Conservation (phyloP, 306 rosid species). For the Cicer pinnatifidum region DNA sequence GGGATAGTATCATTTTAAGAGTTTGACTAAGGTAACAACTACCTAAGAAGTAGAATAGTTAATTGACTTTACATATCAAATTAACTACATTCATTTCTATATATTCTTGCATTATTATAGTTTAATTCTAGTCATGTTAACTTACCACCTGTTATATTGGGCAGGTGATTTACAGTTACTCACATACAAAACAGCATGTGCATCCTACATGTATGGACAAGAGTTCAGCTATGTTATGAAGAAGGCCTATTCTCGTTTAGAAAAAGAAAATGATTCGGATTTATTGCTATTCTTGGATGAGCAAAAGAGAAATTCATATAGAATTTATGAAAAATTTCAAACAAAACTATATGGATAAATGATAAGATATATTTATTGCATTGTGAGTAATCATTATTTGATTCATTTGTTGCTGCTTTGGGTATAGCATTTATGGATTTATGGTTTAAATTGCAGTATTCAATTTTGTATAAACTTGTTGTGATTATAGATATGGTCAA, state of each 20-base stretch:
- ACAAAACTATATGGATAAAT: not conserved
- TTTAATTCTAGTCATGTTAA: not conserved
- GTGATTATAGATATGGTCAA: not conserved
- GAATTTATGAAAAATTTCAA: conserved; percentile 44
- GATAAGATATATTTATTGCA: not conserved
- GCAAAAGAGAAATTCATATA: conserved; percentile 51
- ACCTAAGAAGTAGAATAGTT: not conserved
- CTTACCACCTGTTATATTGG: conserved; percentile 38
- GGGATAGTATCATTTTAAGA: not conserved
- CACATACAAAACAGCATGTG: conserved; percentile 81
- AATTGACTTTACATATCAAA: not conserved
- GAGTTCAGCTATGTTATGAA: conserved; percentile 56
- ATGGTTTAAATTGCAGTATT: not conserved
- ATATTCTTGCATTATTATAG: not conserved
- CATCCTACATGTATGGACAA: conserved; percentile 66
- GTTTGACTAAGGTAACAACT: not conserved
- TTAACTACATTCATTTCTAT: not conserved
- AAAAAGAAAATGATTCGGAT: conserved; percentile 49
- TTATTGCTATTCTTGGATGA: conserved; percentile 56
- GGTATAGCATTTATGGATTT: not conserved
- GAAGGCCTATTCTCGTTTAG: conserved; percentile 53
- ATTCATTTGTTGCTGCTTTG: not conserved
- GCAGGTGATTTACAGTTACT: conserved; percentile 74
- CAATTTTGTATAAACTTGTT: not conserved
- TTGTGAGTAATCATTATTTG: conserved; percentile 11